phyloP scores from a whole-genome alignment of 129 eudicot species.

The Helianthus tuberosus region DNA sequence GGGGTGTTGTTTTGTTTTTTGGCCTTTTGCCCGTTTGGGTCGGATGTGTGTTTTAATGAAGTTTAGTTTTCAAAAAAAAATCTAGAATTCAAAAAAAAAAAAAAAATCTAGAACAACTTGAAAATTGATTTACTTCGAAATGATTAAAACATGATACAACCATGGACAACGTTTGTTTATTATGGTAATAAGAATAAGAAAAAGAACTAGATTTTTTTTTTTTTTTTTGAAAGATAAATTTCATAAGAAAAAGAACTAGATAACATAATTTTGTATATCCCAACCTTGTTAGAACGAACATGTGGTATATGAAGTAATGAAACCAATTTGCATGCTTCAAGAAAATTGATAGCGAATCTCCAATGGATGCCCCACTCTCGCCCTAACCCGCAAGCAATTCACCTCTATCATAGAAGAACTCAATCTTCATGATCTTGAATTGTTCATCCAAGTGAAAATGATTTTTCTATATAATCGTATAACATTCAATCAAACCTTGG shows the following conservation, averaged over 20 bases:
- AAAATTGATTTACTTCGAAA: too few species aligned
- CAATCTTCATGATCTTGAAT: constrained; percentile 61
- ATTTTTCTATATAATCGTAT: background rate
- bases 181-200: background rate
- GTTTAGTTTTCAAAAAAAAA: too few species aligned
- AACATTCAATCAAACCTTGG: background rate
- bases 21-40: too few species aligned
- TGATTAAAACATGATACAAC: background rate
- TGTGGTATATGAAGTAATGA: background rate
- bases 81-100: too few species aligned
- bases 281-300: background rate
- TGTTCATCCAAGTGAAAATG: constrained; percentile 59
- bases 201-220: background rate
- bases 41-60: too few species aligned
- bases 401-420: constrained; percentile 71
- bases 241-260: background rate
- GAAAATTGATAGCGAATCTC: constrained; percentile 34
- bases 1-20: too few species aligned
- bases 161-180: background rate
- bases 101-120: too few species aligned
- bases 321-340: constrained; percentile 29
- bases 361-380: background rate
- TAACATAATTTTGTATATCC: constrained; percentile 7
- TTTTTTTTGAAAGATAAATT: too few species aligned
- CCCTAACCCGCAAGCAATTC: constrained; percentile 70